These are phyloP conservation scores for Suhomyces bokatorum DNA, from an alignment of 1,139 yeast species.

Conservation along the genomic window DNA sequence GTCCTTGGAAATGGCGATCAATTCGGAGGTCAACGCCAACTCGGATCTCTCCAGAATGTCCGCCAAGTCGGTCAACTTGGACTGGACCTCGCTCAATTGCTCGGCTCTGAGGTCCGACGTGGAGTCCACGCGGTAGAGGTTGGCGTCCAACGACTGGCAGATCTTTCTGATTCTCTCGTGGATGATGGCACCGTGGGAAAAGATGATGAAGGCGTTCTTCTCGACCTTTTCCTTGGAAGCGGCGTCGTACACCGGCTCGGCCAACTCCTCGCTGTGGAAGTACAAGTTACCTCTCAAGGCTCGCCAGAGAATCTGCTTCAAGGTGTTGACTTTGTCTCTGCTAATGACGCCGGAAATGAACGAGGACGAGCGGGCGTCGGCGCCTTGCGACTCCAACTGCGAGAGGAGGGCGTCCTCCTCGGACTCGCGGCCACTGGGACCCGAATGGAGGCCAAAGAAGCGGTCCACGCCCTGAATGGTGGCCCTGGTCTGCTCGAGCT, in stretches of 20 bases:
- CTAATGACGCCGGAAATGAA: slow-evolving; percentile 85
- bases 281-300: slow-evolving; percentile 85
- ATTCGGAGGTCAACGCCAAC: slow-evolving; percentile 64
- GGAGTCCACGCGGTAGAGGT: slow-evolving; percentile 40
- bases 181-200: slow-evolving; percentile 46
- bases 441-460: slow-evolving; percentile 52
- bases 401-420: slow-evolving; percentile 26
- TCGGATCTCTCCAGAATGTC: slow-evolving; percentile 57
- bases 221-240: slow-evolving; percentile 33
- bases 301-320: slow-evolving; percentile 93
- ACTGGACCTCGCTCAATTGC: slow-evolving; percentile 57
- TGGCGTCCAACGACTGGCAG: slow-evolving; percentile 49
- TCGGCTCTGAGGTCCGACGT: slow-evolving; percentile 34
- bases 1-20: slow-evolving; percentile 71
- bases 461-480: slow-evolving; percentile 62
- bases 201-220: slow-evolving; percentile 47
- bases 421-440: slow-evolving; percentile 13
- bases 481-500: slow-evolving; percentile 38
- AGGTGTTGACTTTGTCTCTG: slow-evolving; percentile 63
- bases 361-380: slow-evolving; percentile 24
- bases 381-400: slow-evolving; percentile 31
- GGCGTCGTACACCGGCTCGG: slow-evolving; percentile 51
- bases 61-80: slow-evolving; percentile 56
- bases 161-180: slow-evolving; percentile 43
- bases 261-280: slow-evolving; percentile 68